phyloP scores from a whole-genome alignment of 78 protist species.

The Planoprotostelium fungivorum region DNA sequence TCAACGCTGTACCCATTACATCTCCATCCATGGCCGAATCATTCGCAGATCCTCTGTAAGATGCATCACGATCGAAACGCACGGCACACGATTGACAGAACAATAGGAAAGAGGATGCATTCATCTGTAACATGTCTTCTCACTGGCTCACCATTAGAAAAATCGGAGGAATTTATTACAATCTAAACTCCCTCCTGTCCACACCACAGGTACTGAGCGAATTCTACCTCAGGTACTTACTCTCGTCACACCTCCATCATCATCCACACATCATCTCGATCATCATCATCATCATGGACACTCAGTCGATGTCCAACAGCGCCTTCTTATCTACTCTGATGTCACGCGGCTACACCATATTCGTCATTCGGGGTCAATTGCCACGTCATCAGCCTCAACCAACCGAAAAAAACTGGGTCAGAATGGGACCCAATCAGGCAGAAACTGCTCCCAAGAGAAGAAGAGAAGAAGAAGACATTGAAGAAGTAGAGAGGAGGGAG shows the following conservation, averaged over 20 bases:
- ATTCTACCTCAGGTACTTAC: constrained; percentile 13
- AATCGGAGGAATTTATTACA: constrained; percentile 26
- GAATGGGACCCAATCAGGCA: not conserved
- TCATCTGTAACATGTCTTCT: constrained; percentile 19
- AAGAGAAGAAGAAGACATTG: not conserved
- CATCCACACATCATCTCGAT: not conserved
- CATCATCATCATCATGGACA: too few relatives aligned
- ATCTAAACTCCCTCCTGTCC: constrained; percentile 31
- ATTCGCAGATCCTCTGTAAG: constrained; percentile 15
- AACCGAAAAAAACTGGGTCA: not conserved
- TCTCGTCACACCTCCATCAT: not conserved
- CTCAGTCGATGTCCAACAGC: too few relatives aligned
- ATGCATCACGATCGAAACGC: not conserved
- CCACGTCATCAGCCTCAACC: constrained; percentile 7
- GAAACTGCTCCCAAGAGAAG: too few relatives aligned
- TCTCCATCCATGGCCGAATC: constrained; percentile 3
- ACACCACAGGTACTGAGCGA: constrained; percentile 21
- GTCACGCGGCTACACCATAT: constrained; percentile 38
- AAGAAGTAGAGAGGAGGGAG: not conserved
- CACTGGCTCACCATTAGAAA: constrained; percentile 67
- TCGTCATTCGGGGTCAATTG: constrained; percentile 40
- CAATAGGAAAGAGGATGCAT: constrained; percentile 15
- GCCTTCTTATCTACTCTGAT: constrained; percentile 17
- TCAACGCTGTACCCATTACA: constrained; percentile 15
- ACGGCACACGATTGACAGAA: not conserved